phyloP scores from a whole-genome alignment of 345 rosid species.

The Kernera saxatilis region DNA sequence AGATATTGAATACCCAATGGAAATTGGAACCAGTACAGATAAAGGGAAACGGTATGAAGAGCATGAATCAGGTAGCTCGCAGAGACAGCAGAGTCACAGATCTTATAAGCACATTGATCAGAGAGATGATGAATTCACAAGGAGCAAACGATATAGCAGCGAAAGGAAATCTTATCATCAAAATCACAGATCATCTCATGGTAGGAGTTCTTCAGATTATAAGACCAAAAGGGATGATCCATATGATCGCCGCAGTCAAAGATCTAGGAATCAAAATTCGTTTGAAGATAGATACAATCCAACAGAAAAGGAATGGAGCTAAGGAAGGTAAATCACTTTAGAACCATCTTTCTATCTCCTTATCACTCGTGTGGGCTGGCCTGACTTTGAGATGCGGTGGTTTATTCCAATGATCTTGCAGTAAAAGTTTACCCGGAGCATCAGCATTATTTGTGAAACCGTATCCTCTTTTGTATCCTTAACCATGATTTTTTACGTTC shows the following conservation, averaged over 20 bases:
- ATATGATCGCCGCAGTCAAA: conserved; percentile 25
- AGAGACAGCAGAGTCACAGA: conserved; percentile 27
- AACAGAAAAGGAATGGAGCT: conserved; percentile 37
- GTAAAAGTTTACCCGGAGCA: conserved; percentile 56
- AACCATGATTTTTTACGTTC: neutral
- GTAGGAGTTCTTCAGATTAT: conserved; percentile 25
- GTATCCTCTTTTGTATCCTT: conserved; percentile 99
- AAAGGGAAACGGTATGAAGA: conserved; percentile 32
- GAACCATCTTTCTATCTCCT: conserved; percentile 1
- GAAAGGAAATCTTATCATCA: conserved; percentile 34
- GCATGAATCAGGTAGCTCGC: conserved; percentile 32
- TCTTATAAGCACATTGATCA: conserved; percentile 33
- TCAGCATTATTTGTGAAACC: conserved; percentile 46
- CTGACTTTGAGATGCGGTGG: conserved; percentile 2
- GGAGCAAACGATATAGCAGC: conserved; percentile 24
- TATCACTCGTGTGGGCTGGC: neutral
- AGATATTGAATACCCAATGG: conserved; percentile 28
- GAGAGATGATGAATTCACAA: conserved; percentile 35
- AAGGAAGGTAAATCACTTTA: conserved; percentile 30
- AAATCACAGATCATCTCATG: conserved; percentile 29
- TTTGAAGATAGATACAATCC: conserved; percentile 90
- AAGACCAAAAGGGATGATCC: conserved; percentile 20
- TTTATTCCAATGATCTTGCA: conserved; percentile 47
- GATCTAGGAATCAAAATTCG: conserved; percentile 23
- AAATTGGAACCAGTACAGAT: conserved; percentile 7